Evolutionary conservation across 768 basidiomycete species (phyloP).

Genomic region (Boletellus emodensis): DNA sequence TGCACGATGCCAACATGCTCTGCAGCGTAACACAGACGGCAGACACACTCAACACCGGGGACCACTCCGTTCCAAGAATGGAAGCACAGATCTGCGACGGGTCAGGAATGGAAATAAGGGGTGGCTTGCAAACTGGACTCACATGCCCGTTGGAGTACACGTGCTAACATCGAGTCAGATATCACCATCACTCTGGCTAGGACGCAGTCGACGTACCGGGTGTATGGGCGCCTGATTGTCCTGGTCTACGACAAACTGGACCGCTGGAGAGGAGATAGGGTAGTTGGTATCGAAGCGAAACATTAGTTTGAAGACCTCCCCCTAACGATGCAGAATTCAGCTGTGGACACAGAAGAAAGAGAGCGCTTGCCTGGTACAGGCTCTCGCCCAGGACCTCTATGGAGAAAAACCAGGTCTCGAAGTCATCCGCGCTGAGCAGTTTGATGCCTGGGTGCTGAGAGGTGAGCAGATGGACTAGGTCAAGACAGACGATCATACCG

Average conservation of each 20-base stretch:
- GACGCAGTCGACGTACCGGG: conserved; percentile 50
- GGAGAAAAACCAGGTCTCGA: conserved; percentile 71
- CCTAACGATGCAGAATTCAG: conserved; percentile 39
- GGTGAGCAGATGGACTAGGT: conserved; percentile 1
- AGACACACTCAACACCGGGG: conserved; percentile 79
- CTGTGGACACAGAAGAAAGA: not conserved
- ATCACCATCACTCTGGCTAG: conserved; percentile 5
- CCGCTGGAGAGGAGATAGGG: conserved; percentile 84
- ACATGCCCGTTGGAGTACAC: conserved; percentile 89
- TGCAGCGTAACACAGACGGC: conserved; percentile 83
- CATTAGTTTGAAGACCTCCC: conserved; percentile 70
- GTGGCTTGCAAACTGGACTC: conserved; percentile 18
- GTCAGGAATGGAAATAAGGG: conserved; percentile 14
- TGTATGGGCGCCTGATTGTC: conserved; percentile 68
- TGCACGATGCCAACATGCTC: conserved; percentile 91
- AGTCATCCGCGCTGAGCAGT: conserved; percentile 71
- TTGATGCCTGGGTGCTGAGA: conserved; percentile 52
- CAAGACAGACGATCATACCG: conserved; percentile 36
- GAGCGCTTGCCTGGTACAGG: conserved; percentile 56
- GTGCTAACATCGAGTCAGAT: conserved; percentile 46
- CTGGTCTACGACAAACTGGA: conserved; percentile 74
- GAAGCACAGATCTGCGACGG: conserved; percentile 74
- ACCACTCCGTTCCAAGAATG: conserved; percentile 88
- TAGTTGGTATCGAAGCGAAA: conserved; percentile 81
- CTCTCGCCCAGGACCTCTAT: conserved; percentile 85